Evolutionary conservation across 106 monocot species (phyloP), one percentile per base, ranked within the genome.

Genomic region (Chionographis japonica): DNA sequence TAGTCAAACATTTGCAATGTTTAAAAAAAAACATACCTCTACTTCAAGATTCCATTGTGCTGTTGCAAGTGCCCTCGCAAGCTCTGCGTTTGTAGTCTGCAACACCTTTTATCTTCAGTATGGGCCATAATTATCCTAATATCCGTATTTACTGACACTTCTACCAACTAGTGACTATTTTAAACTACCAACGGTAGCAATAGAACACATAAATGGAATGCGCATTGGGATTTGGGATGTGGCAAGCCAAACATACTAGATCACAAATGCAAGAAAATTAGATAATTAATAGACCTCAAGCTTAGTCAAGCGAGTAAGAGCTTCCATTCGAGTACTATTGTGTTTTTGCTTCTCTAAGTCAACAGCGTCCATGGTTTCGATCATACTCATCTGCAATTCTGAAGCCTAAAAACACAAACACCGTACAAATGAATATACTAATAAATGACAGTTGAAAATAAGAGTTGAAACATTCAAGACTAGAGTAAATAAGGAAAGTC

Each of bases 241-340:
- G 37, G 18, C 5, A 60, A 49, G 11, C 37, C 8, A 19, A 40
- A 41, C 40, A 12, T 1, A 37, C n/a, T 38, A 52, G 59, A 59
- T 4, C 40, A 9, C 2, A 66, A 61, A 46, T 14, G 37, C 18
- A 67, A 55, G 17, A 18, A 27, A 27, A 27, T 27, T 51, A 73
- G 20, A 73, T 15, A 59, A 18, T 35, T 35, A 49, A 37, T 54
- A 42, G 55, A 90, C 86, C 90, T 95, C 94, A 68, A 88, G 88
- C 68, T 81, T 73, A 64, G 94, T 88, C 70, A 95, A 67, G 10
- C 76, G 63, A 81, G 81, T 79, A 65, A 95, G 67, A 60, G 88
- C 94, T 81, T 95, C 91, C 91, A 91, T 95, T 85, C 91, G 83
- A 38, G 94, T 95, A 72, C 88, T 91, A 38, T 88, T 80, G 68